Percentiles rank a stretch among this genome's conserved stretches.
Evolutionary conservation across 495 filamentous ascomycete species (phyloP).

Genomic region (Xylaria castorea): DNA sequence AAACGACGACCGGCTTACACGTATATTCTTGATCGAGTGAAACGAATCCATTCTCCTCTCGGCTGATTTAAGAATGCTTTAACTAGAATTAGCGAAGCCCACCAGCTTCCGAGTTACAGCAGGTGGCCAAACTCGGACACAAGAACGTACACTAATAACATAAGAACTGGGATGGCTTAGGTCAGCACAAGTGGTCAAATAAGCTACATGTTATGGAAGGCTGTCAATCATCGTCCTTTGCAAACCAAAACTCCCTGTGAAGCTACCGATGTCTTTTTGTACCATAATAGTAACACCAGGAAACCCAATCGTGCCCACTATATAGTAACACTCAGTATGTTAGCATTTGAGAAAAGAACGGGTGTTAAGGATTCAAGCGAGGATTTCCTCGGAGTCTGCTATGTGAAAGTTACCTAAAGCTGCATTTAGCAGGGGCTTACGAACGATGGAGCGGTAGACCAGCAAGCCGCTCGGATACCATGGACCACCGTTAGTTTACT

Average conservation of each 20-base stretch:
- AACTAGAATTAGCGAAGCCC: neutral
- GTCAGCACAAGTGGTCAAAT: conserved; percentile 13
- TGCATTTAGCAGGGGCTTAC: neutral
- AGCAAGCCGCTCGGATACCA: neutral
- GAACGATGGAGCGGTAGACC: neutral
- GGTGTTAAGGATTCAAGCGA: neutral
- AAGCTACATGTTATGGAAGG: neutral
- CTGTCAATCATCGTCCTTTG: neutral
- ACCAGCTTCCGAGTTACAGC: neutral
- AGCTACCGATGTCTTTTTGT: neutral
- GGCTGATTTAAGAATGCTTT: neutral
- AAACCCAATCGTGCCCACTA: neutral
- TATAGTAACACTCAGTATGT: neutral
- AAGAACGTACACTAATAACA: neutral
- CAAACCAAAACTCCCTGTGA: too few relatives aligned
- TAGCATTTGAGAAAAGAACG: neutral
- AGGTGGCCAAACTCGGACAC: neutral
- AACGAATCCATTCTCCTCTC: neutral
- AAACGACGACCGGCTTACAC: neutral
- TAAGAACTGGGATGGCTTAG: neutral
- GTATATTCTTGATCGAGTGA: neutral
- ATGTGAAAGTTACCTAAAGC: neutral
- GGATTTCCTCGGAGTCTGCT: neutral
- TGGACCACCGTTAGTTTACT: neutral
- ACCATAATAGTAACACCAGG: neutral